phyloP scores from a whole-genome alignment of 768 basidiomycete genomes.

The Lentinula guzmanii region DNA sequence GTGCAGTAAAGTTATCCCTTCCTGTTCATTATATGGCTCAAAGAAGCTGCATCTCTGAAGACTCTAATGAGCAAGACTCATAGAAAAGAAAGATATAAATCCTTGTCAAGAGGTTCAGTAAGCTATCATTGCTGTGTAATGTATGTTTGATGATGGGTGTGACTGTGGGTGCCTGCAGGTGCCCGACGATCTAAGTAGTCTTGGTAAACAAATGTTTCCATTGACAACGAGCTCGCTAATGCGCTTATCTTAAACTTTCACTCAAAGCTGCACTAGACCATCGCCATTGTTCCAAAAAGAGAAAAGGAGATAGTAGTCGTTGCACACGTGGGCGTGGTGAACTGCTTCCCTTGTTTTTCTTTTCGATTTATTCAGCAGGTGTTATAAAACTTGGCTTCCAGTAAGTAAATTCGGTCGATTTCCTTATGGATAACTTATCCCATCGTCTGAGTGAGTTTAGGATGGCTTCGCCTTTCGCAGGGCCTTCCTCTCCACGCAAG shows the following conservation, averaged over 20 bases:
- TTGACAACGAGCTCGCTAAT: too few relatives aligned
- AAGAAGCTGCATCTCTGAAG: too few relatives aligned
- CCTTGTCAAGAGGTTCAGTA: too few relatives aligned
- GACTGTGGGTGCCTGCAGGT: too few relatives aligned
- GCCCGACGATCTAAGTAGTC: too few relatives aligned
- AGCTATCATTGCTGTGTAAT: too few relatives aligned
- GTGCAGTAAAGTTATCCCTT: too few relatives aligned
- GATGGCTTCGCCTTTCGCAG: slow-evolving; percentile 15
- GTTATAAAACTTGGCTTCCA: slow-evolving; percentile 10
- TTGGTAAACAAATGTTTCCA: too few relatives aligned
- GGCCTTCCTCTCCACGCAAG: slow-evolving; percentile 18
- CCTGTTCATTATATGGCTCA: too few relatives aligned
- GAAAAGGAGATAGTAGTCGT: neutral
- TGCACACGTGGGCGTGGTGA: neutral
- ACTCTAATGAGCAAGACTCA: too few relatives aligned
- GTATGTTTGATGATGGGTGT: too few relatives aligned
- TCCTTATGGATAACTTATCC: slow-evolving; percentile 4
- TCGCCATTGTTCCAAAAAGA: neutral
- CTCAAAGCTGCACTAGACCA: neutral
- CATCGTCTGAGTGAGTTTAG: neutral
- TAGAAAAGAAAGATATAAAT: too few relatives aligned
- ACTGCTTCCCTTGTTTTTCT: neutral
- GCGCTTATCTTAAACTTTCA: neutral
- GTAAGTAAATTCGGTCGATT: neutral
- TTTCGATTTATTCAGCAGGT: neutral